Conservation (phyloP, 1,284 basidiomycete genomes). For the Ceratobasidium sp. region DNA sequence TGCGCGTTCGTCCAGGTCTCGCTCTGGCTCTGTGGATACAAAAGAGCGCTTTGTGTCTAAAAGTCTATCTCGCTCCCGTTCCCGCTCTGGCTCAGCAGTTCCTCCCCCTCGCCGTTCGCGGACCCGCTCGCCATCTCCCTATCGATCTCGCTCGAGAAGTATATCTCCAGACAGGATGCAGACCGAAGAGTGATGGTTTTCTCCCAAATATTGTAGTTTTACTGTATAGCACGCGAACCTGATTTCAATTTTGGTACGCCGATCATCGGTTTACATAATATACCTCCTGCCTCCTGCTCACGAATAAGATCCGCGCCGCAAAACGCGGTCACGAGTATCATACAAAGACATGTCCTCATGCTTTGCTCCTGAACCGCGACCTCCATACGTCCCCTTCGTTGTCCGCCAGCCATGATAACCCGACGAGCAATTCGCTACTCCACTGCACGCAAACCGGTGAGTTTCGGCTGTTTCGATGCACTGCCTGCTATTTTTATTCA, state of each 20-base stretch:
- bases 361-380: neutral
- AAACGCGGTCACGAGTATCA: conserved; percentile 27
- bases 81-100: conserved; percentile 30
- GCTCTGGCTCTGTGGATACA: conserved; percentile 6
- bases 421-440: conserved; percentile 6
- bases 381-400: neutral
- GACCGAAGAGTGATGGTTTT: conserved; percentile 1
- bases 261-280: conserved; percentile 32
- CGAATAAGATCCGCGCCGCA: conserved; percentile 36
- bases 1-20: neutral
- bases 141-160: conserved; percentile 53
- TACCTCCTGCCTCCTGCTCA: conserved; percentile 9
- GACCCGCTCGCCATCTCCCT: conserved; percentile 47
- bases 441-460: neutral
- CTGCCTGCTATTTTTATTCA: neutral
- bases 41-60: conserved; percentile 37
- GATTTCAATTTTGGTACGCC: conserved; percentile 1
- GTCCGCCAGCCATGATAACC: conserved; percentile 11
- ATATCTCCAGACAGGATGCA: conserved; percentile 54
- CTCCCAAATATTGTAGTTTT: neutral
- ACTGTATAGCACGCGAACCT: neutral
- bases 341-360: neutral
- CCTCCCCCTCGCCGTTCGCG: conserved; percentile 18
- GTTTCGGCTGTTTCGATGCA: neutral
- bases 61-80: conserved; percentile 49